Evolutionary conservation across 106 monocot species (phyloP).

Genomic region (Cymbidium sinense): DNA sequence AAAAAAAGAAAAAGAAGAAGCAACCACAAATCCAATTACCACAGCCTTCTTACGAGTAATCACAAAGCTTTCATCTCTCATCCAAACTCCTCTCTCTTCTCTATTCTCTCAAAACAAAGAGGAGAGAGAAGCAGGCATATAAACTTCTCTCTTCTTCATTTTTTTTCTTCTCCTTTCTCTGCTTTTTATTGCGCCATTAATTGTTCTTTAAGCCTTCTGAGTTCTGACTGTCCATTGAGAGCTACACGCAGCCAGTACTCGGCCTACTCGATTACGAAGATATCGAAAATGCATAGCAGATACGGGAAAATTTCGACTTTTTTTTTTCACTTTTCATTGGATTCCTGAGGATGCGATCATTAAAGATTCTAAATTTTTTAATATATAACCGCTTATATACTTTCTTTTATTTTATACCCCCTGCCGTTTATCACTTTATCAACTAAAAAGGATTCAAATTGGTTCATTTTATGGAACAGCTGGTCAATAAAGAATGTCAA

Average conservation of each 20-base stretch:
- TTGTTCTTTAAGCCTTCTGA: neutral
- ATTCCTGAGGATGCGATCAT: conserved; percentile 8
- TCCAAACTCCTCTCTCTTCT: neutral
- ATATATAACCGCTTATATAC: neutral
- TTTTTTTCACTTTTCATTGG: conserved; percentile 4
- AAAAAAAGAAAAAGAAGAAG: conserved; percentile 4
- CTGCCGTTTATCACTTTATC: neutral
- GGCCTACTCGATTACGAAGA: neutral
- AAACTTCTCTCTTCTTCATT: neutral
- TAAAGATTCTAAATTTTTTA: conserved; percentile 5
- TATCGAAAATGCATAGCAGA: neutral
- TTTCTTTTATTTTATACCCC: neutral
- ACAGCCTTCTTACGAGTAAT: neutral
- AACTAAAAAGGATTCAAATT: neutral
- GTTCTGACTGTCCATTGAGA: neutral
- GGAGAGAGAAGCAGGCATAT: neutral
- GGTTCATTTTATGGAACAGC: neutral
- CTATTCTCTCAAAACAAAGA: neutral
- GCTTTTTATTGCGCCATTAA: conserved; percentile 10
- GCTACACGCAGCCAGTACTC: neutral
- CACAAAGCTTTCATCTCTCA: too few relatives aligned
- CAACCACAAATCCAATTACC: neutral
- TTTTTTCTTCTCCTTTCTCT: conserved; percentile 8
- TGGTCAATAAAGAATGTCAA: conserved; percentile 6
- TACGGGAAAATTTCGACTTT: neutral